Conservation (phyloP, 768 basidiomycete species). For the Mycena floridula region DNA sequence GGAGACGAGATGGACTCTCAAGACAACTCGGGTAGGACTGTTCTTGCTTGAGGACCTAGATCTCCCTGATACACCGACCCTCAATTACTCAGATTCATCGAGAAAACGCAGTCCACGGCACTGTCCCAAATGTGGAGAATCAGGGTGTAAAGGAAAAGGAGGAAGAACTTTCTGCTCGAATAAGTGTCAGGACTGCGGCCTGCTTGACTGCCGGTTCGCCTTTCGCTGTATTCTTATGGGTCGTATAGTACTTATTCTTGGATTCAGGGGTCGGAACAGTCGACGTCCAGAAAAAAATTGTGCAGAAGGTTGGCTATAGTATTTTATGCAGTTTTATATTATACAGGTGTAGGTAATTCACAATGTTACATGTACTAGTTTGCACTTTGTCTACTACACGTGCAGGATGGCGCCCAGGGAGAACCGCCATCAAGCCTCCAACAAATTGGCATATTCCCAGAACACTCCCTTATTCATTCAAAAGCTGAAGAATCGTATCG, state of each 20-base stretch:
- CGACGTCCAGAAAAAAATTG: background rate
- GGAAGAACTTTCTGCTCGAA: slow-evolving; percentile 69
- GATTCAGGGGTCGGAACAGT: background rate
- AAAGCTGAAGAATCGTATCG: slow-evolving; percentile 57
- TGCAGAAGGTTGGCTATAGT: background rate
- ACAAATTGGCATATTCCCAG: slow-evolving; percentile 57
- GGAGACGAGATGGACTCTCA: slow-evolving; percentile 1
- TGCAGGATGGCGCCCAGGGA: slow-evolving; percentile 59
- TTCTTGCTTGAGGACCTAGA: too few species aligned
- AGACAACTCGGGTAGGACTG: slow-evolving; percentile 21
- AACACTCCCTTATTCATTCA: slow-evolving; percentile 59
- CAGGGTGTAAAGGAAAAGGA: slow-evolving; percentile 80
- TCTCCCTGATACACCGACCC: too few species aligned
- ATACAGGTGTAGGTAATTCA: too few species aligned
- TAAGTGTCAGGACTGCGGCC: slow-evolving; percentile 79
- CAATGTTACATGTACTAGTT: too few species aligned
- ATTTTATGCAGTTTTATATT: too few species aligned
- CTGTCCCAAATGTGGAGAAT: slow-evolving; percentile 78
- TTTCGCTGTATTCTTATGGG: too few species aligned
- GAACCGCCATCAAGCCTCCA: slow-evolving; percentile 66
- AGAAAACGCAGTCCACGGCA: slow-evolving; percentile 62
- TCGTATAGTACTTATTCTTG: too few species aligned
- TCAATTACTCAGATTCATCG: too few species aligned
- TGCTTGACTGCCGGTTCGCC: slow-evolving; percentile 59
- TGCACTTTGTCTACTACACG: too few species aligned